Evolutionary conservation across 345 rosid species (phyloP).

Genomic region (Eucalyptus curtisii): DNA sequence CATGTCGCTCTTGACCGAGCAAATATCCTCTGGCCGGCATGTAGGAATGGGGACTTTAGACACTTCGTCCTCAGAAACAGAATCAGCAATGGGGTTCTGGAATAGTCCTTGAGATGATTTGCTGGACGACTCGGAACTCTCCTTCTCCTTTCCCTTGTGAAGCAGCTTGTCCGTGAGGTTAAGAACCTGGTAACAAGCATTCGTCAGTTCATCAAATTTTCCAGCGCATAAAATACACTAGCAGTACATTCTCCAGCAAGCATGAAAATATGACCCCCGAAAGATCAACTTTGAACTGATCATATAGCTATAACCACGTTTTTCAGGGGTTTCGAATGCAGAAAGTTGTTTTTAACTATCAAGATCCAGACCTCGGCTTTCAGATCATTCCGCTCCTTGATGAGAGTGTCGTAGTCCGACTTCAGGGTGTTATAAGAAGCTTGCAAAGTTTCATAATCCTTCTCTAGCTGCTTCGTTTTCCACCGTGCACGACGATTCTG

Average conservation of each 20-base stretch:
- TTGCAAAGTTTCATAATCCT: conserved; percentile 34
- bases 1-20: conserved; percentile 30
- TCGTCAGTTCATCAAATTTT: background rate
- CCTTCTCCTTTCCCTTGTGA: conserved; percentile 4
- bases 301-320: background rate
- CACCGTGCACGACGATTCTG: conserved; percentile 51
- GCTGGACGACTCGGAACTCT: background rate
- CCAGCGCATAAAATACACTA: background rate
- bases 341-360: background rate
- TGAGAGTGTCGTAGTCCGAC: conserved; percentile 27
- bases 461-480: conserved; percentile 49
- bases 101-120: conserved; percentile 1
- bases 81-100: conserved; percentile 4
- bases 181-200: conserved; percentile 15
- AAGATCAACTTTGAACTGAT: background rate
- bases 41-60: conserved; percentile 3
- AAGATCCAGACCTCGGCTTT: conserved; percentile 26
- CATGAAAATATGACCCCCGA: background rate
- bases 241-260: background rate
- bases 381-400: conserved; percentile 26
- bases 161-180: conserved; percentile 27
- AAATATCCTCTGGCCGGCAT: conserved; percentile 33
- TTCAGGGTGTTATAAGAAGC: conserved; percentile 22
- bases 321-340: background rate
- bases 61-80: conserved; percentile 13